Base-by-base conservation (phyloP, 2,329 filamentous ascomycete species). In the Colletotrichum gigasporum region DNA sequence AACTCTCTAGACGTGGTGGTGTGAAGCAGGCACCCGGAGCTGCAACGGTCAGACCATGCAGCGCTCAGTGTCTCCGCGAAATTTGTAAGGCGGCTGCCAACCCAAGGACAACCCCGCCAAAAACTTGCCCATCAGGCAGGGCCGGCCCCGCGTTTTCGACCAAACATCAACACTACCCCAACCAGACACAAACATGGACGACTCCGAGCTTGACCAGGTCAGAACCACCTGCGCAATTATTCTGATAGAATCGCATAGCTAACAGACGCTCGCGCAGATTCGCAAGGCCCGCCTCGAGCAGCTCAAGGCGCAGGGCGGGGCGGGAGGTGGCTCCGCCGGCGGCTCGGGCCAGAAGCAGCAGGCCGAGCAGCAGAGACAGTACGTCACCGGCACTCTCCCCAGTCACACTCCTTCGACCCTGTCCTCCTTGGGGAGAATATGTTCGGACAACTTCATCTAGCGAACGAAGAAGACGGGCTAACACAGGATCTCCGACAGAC, bases 201-300 rank as follows among this genome's bases (percentile, higher is more conserved):
- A 82, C 67, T 76, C 79, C 37, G 79, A 82, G 68, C 73, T 82
- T 47, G 79, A 80, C 20, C 76, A 79, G 73, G 79, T 79, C 66
- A 22, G 39, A 9, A 26, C 30, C 16, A 5, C 30, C 22, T 12
- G 30, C 30, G 30, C 30, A 32, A 16, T 12, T 14, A 26, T 8
- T 20, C 16, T 8, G 24, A 12, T 47, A 16, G 8, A 12, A 24
- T 3, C 5, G 9, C n/a, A 9, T 14, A 54, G 37, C 12, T 47
- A 51, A 45, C 69, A 70, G 52, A 44, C 10, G 26, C 5, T 4
- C 16, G n/a, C 28, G 16, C 73, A 97, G 91, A 97, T 98, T 75
- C 86, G 95, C 76, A 91, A 93, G 78, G 95, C 95, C 73, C 93
- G 96, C 67, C 90, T 97, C 57, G 92, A 95, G 79, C 94, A 99